Evolutionary conservation across 177 flowering plant species (phyloP).

Genomic region (Tripterygium wilfordii): DNA sequence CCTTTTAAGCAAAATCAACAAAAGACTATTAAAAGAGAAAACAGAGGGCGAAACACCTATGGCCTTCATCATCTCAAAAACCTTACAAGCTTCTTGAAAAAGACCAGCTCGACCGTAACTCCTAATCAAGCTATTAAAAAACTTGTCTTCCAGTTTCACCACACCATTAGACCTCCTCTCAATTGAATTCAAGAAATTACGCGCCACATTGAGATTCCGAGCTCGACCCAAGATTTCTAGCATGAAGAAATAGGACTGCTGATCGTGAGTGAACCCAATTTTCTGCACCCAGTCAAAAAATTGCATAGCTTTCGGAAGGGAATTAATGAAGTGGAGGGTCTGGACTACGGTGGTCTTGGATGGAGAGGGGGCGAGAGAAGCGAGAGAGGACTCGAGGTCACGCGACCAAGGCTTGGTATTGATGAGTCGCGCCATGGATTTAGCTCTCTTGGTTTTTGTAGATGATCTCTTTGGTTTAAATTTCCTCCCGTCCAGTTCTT

Average conservation of each 20-base stretch:
- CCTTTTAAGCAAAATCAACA: constrained; percentile 50
- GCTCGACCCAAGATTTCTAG: constrained; percentile 52
- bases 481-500: not conserved
- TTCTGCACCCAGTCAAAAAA: constrained; percentile 59
- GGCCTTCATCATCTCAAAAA: constrained; percentile 46
- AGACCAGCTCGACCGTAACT: constrained; percentile 62
- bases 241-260: constrained; percentile 43
- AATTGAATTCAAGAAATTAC: constrained; percentile 52
- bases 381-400: constrained; percentile 41
- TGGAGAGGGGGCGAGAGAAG: constrained; percentile 32
- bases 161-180: constrained; percentile 35
- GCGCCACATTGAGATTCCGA: constrained; percentile 54
- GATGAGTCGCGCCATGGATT: constrained; percentile 38
- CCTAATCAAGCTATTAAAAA: constrained; percentile 65
- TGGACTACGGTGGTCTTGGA: constrained; percentile 52
- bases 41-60: constrained; percentile 54
- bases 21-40: constrained; percentile 53
- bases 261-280: constrained; percentile 30
- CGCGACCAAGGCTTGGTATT: constrained; percentile 50
- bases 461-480: constrained; percentile 12
- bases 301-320: constrained; percentile 39
- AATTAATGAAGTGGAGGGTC: constrained; percentile 39
- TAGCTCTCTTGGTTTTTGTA: constrained; percentile 29
- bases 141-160: constrained; percentile 41
- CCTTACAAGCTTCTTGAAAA: constrained; percentile 57